phyloP scores from a whole-genome alignment of 257 asterid species.

The Petunia secreta region DNA sequence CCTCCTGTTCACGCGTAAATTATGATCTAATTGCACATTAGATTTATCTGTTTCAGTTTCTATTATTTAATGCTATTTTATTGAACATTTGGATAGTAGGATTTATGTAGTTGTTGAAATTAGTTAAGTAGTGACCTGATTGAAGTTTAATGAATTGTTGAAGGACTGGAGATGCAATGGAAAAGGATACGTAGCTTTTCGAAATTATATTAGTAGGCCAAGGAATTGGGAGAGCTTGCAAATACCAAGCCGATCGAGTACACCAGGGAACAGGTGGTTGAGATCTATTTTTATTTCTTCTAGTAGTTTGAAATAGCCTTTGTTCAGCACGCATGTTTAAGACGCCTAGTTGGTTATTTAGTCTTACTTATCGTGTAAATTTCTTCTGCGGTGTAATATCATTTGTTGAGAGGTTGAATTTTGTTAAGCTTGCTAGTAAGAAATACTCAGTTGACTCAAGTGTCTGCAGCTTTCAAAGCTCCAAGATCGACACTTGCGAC shows the following conservation, averaged over 20 bases:
- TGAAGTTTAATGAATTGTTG: slow-evolving; percentile 32
- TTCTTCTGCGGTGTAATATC: background rate
- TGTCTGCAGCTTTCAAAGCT: background rate
- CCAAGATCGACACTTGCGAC: background rate
- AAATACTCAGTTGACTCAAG: background rate
- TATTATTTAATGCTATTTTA: background rate
- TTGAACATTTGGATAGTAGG: slow-evolving; percentile 5
- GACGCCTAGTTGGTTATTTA: slow-evolving; percentile 8
- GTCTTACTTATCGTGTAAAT: background rate
- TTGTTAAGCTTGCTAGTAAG: background rate
- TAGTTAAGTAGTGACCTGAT: slow-evolving; percentile 34
- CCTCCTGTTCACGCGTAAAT: background rate
- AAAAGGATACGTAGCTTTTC: slow-evolving; percentile 86
- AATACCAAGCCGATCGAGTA: slow-evolving; percentile 66
- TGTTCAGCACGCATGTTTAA: background rate
- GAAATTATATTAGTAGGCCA: slow-evolving; percentile 82
- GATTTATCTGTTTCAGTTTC: background rate
- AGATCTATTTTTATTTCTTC: slow-evolving; percentile 36
- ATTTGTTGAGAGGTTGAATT: background rate
- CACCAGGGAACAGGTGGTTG: slow-evolving; percentile 91
- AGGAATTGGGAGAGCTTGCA: slow-evolving; percentile 72
- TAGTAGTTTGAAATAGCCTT: slow-evolving; percentile 14
- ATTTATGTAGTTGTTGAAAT: slow-evolving; percentile 23
- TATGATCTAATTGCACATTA: background rate
- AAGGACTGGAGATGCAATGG: slow-evolving; percentile 96